A percentile compares a stretch with the other conserved stretches of the same genome.
These are phyloP conservation scores for Xylaria curta DNA, from an alignment of 495 filamentous ascomycete genomes.

Conservation along the genomic window DNA sequence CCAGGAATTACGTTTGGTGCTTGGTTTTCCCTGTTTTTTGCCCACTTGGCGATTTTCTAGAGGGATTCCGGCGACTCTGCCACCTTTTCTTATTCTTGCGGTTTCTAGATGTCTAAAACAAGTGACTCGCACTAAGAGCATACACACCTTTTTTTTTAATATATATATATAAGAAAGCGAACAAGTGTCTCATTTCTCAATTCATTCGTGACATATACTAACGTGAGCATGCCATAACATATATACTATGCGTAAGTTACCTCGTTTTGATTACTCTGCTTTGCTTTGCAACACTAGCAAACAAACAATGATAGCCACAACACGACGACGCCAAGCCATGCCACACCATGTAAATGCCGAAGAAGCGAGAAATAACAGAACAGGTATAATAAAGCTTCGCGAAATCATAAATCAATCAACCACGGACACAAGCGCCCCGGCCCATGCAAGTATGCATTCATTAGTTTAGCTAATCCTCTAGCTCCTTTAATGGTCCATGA, in stretches of 20 bases:
- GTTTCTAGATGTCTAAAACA: too few relatives aligned
- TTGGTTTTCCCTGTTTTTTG: too few relatives aligned
- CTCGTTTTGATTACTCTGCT: background rate
- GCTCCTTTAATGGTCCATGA: conserved; percentile 36
- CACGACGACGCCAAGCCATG: conserved; percentile 22
- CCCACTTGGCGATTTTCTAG: too few relatives aligned
- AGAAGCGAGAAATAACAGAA: background rate
- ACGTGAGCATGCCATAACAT: background rate
- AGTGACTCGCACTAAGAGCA: too few relatives aligned
- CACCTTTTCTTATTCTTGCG: too few relatives aligned
- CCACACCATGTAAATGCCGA: conserved; percentile 24
- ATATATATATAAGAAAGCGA: too few relatives aligned
- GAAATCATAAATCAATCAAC: background rate
- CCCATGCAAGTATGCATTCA: background rate
- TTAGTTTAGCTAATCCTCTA: background rate
- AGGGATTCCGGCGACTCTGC: too few relatives aligned
- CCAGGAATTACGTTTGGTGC: too few relatives aligned
- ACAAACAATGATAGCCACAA: background rate
- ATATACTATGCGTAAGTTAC: background rate
- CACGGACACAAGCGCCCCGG: background rate
- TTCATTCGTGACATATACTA: background rate
- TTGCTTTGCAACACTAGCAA: background rate
- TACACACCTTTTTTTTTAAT: too few relatives aligned
- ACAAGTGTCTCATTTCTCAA: background rate
- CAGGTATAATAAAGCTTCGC: conserved; percentile 20